A percentile compares a stretch with the other conserved stretches of the same genome.
phyloP scores from a whole-genome alignment of 805 yeast species.

The Yamadazyma endophytica region DNA sequence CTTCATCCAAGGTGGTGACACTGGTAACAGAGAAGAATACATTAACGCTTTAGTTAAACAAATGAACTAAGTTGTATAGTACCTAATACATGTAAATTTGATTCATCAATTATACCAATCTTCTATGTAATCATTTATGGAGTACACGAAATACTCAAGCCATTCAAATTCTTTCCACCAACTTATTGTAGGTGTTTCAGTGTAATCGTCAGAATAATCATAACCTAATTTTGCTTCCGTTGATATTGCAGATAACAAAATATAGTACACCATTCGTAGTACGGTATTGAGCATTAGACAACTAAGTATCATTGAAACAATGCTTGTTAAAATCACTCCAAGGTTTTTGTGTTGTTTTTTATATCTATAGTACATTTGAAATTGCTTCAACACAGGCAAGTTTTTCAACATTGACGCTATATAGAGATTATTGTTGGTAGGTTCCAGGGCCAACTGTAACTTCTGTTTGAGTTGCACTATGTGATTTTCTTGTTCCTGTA shows the following conservation, averaged over 20 bases:
- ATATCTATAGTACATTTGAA: conserved; percentile 20
- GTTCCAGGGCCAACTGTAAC: conserved; percentile 8
- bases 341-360: conserved; percentile 16
- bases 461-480: conserved; percentile 14
- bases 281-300: conserved; percentile 16
- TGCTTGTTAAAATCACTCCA: conserved; percentile 17
- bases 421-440: conserved; percentile 1
- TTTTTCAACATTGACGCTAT: conserved; percentile 16
- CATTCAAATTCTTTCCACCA: conserved; percentile 32
- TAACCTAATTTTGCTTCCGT: conserved; percentile 5
- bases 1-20: conserved; percentile 96
- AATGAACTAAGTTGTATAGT: conserved; percentile 63
- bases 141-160: conserved; percentile 24
- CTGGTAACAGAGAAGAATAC: conserved; percentile 97
- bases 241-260: conserved; percentile 6
- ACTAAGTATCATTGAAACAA: conserved; percentile 18
- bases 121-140: conserved; percentile 8
- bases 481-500: conserved; percentile 19
- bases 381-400: conserved; percentile 29
- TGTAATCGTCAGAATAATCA: conserved; percentile 9
- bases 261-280: conserved; percentile 13
- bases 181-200: conserved; percentile 8
- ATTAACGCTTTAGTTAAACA: conserved; percentile 91
- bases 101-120: neutral
- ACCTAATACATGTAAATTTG: conserved; percentile 4